Evolutionary conservation across 1,284 basidiomycete species (phyloP).

Genomic region (Pterula multifida): DNA sequence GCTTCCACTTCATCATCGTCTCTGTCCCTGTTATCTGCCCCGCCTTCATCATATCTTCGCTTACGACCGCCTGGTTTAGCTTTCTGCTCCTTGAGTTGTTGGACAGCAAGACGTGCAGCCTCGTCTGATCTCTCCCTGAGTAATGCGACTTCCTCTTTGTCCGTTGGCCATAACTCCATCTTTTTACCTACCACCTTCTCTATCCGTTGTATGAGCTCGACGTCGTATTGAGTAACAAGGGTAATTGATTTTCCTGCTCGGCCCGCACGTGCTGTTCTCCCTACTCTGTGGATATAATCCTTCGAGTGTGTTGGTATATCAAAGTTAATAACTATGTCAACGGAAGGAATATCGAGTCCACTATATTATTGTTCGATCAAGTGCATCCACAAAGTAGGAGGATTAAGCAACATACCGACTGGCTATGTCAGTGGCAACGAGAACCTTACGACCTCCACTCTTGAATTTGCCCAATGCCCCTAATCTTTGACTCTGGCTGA

Average conservation of each 20-base stretch:
- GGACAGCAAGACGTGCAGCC: constrained; percentile 73
- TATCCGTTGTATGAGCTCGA: constrained; percentile 92
- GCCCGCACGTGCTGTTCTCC: constrained; percentile 93
- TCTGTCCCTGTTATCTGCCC: constrained; percentile 37
- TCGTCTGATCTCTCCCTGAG: constrained; percentile 86
- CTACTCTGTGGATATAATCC: constrained; percentile 98
- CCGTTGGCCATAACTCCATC: constrained; percentile 84
- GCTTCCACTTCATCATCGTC: constrained; percentile 83
- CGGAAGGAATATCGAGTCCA: constrained; percentile 93
- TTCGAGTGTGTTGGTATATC: constrained; percentile 98
- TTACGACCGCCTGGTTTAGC: constrained; percentile 45
- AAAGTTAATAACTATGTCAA: constrained; percentile 97
- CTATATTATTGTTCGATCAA: constrained; percentile 22
- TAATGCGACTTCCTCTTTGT: constrained; percentile 84
- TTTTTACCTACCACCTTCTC: constrained; percentile 88
- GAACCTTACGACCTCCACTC: constrained; percentile 80
- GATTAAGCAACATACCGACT: constrained; percentile 59
- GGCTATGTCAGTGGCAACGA: constrained; percentile 98
- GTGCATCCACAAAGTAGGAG: neutral
- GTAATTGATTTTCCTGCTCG: constrained; percentile 93
- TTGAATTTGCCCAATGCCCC: constrained; percentile 97
- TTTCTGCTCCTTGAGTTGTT: constrained; percentile 65
- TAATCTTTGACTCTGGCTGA: constrained; percentile 87
- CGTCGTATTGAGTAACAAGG: constrained; percentile 96
- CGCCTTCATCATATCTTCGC: constrained; percentile 43